These are phyloP conservation scores for Arabis alpina DNA, from an alignment of 345 rosid species.

Conservation along the genomic window DNA sequence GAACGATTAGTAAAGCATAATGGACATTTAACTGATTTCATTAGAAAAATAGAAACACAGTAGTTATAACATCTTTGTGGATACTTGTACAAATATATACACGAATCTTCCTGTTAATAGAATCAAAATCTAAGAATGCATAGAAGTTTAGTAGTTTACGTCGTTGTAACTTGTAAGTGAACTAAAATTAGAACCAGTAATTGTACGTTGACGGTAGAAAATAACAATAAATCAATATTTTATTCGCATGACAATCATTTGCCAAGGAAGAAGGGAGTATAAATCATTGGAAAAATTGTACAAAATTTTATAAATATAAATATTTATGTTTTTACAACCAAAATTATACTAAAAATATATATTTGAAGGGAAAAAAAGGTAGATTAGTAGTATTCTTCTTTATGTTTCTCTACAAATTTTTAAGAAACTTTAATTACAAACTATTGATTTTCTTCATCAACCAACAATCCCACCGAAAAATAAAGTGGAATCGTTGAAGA, in stretches of 20 bases:
- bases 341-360: conserved; percentile 36
- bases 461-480: conserved; percentile 76
- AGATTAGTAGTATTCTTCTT: conserved; percentile 40
- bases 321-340: conserved; percentile 42
- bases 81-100: conserved; percentile 19
- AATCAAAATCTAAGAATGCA: not conserved
- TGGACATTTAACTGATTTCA: conserved; percentile 5
- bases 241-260: conserved; percentile 35
- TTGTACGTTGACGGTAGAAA: not conserved
- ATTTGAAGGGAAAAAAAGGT: conserved; percentile 23
- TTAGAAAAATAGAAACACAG: not conserved
- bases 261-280: conserved; percentile 39
- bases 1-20: conserved; percentile 21
- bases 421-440: conserved; percentile 48
- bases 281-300: conserved; percentile 20
- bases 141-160: no score
- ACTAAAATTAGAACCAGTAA: not conserved
- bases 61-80: not conserved
- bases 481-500: conserved; percentile 53
- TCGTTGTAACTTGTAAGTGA: not conserved
- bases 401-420: conserved; percentile 52
- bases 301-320: conserved; percentile 25
- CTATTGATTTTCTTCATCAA: conserved; percentile 41
- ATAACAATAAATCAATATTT: conserved; percentile 6
- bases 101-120: conserved; percentile 20